These are phyloP conservation scores for Saccharomycopsis vini DNA, from an alignment of 805 yeast genomes.

Conservation along the genomic window DNA sequence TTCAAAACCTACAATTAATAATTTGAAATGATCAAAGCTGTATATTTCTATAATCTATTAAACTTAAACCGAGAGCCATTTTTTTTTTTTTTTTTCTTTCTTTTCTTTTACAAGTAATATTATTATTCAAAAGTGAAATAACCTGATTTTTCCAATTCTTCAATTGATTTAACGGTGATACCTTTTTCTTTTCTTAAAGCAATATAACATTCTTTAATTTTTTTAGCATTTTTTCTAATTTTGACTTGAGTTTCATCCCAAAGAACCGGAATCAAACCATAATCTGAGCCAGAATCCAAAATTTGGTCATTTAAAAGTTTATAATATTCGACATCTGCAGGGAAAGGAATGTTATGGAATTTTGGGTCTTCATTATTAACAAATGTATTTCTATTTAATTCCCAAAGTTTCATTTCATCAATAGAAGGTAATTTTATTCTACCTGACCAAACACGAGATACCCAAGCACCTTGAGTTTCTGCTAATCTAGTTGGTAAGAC, in stretches of 20 bases:
- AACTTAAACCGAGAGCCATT: too few species aligned
- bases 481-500: conserved; percentile 56
- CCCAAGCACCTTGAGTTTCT: conserved; percentile 55
- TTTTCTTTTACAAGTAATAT: too few species aligned
- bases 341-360: conserved; percentile 14
- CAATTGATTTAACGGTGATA: conserved; percentile 27
- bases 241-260: conserved; percentile 42
- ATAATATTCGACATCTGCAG: conserved; percentile 15
- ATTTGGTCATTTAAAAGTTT: conserved; percentile 11
- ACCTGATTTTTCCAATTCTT: conserved; percentile 32
- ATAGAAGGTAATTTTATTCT: conserved; percentile 41
- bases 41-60: too few species aligned
- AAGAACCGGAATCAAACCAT: conserved; percentile 41
- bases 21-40: too few species aligned
- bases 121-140: conserved; percentile 19
- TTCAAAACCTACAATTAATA: too few species aligned
- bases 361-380: not conserved
- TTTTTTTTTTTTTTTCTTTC: not conserved
- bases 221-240: conserved; percentile 35
- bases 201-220: conserved; percentile 37
- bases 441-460: conserved; percentile 54
- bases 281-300: conserved; percentile 28
- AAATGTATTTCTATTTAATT: conserved; percentile 15
- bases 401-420: conserved; percentile 38
- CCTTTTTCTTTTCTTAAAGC: conserved; percentile 30